phyloP scores from a whole-genome alignment of 2,329 filamentous ascomycete genomes.

The Claviceps africana region DNA sequence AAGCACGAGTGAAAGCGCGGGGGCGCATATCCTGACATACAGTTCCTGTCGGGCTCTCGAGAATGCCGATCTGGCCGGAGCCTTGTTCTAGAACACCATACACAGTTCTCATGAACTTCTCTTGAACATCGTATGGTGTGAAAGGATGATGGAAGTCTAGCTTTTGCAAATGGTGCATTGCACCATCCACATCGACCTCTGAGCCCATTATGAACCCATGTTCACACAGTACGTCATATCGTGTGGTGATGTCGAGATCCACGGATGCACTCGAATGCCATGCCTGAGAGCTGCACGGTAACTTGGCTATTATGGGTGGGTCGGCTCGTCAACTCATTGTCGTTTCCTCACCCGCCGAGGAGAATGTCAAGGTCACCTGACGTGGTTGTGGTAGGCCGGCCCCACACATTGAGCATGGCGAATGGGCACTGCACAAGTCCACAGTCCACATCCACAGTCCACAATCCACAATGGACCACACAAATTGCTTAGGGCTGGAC shows the following conservation, averaged over 20 bases:
- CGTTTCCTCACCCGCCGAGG: conserved; percentile 9
- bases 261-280: neutral
- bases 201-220: conserved; percentile 6
- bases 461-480: neutral
- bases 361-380: conserved; percentile 18
- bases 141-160: conserved; percentile 75
- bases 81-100: conserved; percentile 61
- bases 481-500: conserved; percentile 23
- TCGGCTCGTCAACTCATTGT: neutral
- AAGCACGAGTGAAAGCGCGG: neutral
- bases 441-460: neutral
- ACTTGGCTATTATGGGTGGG: neutral
- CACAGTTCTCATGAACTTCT: conserved; percentile 72
- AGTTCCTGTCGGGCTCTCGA: conserved; percentile 85
- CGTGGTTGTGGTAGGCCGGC: neutral
- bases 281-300: too few relatives aligned
- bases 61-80: conserved; percentile 66
- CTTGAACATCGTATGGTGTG: conserved; percentile 74
- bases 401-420: neutral
- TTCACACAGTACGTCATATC: neutral
- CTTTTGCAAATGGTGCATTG: conserved; percentile 14
- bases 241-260: neutral
- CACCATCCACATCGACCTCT: conserved; percentile 6
- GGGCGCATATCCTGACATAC: conserved; percentile 19
- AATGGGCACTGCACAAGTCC: neutral